phyloP scores from a whole-genome alignment of 208 protist species.

The Leishmania martiniquensis region DNA sequence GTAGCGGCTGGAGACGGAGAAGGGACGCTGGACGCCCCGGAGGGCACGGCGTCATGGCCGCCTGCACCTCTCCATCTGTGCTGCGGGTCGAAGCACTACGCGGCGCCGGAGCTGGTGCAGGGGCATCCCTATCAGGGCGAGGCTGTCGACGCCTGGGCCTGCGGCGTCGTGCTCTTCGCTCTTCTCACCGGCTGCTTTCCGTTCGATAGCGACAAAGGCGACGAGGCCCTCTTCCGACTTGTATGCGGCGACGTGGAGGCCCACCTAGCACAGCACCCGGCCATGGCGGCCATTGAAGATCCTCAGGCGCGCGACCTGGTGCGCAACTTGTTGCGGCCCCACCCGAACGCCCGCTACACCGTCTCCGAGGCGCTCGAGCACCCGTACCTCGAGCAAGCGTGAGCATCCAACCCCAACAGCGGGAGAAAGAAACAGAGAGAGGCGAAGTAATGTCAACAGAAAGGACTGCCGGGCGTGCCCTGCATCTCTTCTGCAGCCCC shows the following conservation, averaged over 20 bases:
- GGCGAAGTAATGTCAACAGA: not conserved
- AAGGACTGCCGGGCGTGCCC: not conserved
- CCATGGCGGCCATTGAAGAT: conserved; percentile 47
- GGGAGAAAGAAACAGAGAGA: not conserved
- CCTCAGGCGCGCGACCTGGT: conserved; percentile 64
- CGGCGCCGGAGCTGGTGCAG: conserved; percentile 93
- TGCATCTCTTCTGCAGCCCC: not conserved
- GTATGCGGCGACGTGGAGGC: conserved; percentile 46
- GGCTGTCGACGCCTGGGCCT: conserved; percentile 96
- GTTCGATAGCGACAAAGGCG: conserved; percentile 67
- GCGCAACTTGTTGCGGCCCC: conserved; percentile 58
- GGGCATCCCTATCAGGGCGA: conserved; percentile 87
- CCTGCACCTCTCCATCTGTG: conserved; percentile 53
- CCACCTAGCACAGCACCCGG: conserved; percentile 49
- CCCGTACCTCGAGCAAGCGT: conserved; percentile 43
- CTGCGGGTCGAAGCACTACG: conserved; percentile 89
- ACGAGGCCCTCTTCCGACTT: conserved; percentile 50
- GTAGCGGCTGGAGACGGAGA: not conserved
- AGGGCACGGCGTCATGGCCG: not conserved
- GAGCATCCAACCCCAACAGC: not conserved
- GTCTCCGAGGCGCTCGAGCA: conserved; percentile 68
- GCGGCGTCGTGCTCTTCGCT: conserved; percentile 95
- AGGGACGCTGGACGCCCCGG: not conserved
- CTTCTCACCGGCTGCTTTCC: conserved; percentile 91
- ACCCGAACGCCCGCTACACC: conserved; percentile 52